Conservation (phyloP, 257 asterid genomes). For the Jaltomata sinuosa region DNA sequence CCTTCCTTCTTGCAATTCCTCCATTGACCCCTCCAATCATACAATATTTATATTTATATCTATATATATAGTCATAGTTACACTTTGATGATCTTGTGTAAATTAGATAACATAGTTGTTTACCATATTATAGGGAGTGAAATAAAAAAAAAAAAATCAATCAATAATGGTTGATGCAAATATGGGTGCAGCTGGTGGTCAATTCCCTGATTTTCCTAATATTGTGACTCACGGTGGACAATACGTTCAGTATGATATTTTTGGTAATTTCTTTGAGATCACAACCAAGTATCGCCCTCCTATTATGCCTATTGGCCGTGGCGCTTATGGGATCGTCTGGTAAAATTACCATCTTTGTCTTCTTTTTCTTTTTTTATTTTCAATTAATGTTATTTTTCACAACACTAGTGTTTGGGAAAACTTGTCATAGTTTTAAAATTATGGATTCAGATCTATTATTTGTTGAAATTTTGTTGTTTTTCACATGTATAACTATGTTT, state of each 20-base stretch:
- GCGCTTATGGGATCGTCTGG: conserved; percentile 99
- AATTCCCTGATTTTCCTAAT: conserved; percentile 67
- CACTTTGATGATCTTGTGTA: background rate
- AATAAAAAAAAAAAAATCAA: background rate
- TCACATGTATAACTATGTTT: background rate
- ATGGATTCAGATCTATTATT: background rate
- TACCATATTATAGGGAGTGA: too few species aligned
- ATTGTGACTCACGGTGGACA: conserved; percentile 66
- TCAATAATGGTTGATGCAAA: conserved; percentile 34
- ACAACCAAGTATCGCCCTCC: conserved; percentile 78
- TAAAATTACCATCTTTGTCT: conserved; percentile 1
- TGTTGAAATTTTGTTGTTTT: background rate
- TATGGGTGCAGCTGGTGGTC: conserved; percentile 34
- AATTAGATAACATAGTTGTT: background rate
- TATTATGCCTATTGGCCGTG: conserved; percentile 93
- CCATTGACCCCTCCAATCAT: background rate
- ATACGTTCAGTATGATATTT: conserved; percentile 62
- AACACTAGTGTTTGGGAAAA: too few species aligned
- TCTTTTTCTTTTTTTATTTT: background rate
- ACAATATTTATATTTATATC: background rate
- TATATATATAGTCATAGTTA: background rate
- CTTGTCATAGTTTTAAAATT: background rate
- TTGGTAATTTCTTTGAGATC: conserved; percentile 69
- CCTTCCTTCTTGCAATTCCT: background rate
- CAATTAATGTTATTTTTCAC: background rate